Conservation (phyloP, 257 asterid species). For the Echium plantagineum region DNA sequence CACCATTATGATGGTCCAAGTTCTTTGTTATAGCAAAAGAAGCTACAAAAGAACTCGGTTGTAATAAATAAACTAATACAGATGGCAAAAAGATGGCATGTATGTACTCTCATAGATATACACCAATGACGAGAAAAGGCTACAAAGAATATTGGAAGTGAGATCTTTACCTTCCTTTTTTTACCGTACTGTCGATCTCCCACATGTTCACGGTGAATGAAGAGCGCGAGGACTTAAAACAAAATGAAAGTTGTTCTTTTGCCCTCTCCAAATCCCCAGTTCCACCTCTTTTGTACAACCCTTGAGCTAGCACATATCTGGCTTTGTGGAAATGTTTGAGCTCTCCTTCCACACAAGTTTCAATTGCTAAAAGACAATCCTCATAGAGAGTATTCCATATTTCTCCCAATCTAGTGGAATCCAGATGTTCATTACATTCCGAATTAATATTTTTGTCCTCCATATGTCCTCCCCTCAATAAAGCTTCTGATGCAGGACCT, state of each 20-base stretch:
- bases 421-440: constrained; percentile 13
- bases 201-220: constrained; percentile 94
- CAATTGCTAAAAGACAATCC: constrained; percentile 91
- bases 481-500: constrained; percentile 24
- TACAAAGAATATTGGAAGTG: constrained; percentile 4
- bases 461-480: constrained; percentile 29
- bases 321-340: constrained; percentile 98
- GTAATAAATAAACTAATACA: no score
- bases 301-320: constrained; percentile 91
- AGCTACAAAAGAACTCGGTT: not conserved
- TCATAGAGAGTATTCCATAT: constrained; percentile 70
- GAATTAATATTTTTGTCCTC: constrained; percentile 30
- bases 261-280: constrained; percentile 81
- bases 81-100: not conserved
- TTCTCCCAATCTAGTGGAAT: constrained; percentile 33
- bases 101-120: not conserved
- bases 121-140: constrained; percentile 4
- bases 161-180: constrained; percentile 69
- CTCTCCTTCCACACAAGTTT: constrained; percentile 93
- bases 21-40: not conserved
- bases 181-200: constrained; percentile 96
- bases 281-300: constrained; percentile 63
- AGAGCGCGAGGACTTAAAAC: constrained; percentile 91
- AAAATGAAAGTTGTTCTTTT: constrained; percentile 91
- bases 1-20: not conserved